A percentile compares a stretch with the other conserved stretches of the same genome.
Evolutionary conservation across 179 eudicot species (phyloP).

Genomic region (Vitellaria paradoxa): DNA sequence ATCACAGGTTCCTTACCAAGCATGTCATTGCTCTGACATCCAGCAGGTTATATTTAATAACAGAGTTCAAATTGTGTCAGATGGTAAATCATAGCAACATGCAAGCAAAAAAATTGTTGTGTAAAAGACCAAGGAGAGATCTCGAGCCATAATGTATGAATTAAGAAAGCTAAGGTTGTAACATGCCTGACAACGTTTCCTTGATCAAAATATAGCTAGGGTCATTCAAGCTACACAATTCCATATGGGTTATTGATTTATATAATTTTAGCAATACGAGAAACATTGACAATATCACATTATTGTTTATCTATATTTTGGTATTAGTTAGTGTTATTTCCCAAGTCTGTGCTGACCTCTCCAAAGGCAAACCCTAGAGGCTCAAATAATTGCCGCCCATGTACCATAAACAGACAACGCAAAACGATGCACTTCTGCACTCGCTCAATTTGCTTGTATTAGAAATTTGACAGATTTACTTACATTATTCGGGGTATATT

Average conservation of each 20-base stretch:
- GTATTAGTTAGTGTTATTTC: background rate
- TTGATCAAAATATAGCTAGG: background rate
- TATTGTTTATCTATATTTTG: too few relatives aligned
- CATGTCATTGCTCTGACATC: slow-evolving; percentile 52
- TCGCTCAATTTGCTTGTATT: slow-evolving; percentile 37
- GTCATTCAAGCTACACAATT: background rate
- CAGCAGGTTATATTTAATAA: slow-evolving; percentile 44
- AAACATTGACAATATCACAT: too few relatives aligned
- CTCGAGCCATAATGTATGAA: background rate
- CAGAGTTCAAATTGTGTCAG: background rate
- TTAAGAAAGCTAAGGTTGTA: background rate
- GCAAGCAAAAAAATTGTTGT: background rate
- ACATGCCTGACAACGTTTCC: background rate
- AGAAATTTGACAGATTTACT: slow-evolving; percentile 46
- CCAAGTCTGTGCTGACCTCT: background rate
- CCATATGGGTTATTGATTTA: background rate
- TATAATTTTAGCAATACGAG: background rate
- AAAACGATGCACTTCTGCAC: background rate
- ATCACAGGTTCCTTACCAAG: slow-evolving; percentile 53
- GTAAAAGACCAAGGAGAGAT: slow-evolving; percentile 4
- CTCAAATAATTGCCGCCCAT: background rate
- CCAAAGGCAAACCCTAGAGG: background rate
- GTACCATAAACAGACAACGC: background rate
- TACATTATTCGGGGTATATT: slow-evolving; percentile 51
- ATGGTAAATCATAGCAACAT: background rate